Evolutionary conservation across 306 rosid genomes (phyloP).

Genomic region (Amphicarpaea edgeworthii): DNA sequence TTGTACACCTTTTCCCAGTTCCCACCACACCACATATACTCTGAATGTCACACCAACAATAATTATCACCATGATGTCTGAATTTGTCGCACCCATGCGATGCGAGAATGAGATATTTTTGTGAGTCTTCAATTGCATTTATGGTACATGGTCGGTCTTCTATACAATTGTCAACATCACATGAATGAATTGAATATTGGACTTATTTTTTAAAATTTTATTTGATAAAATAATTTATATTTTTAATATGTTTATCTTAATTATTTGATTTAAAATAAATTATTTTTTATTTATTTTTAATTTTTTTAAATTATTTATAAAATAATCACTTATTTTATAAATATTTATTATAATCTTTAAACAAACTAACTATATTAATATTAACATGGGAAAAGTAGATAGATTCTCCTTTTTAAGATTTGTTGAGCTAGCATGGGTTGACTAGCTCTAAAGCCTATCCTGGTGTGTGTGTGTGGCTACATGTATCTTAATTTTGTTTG

Average conservation of each 20-base stretch:
- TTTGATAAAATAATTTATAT: too few species aligned
- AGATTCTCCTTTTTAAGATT: constrained; percentile 7
- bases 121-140: constrained; percentile 8
- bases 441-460: not conserved
- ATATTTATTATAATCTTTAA: too few species aligned
- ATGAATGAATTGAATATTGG: too few species aligned
- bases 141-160: not conserved
- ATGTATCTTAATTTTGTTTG: not conserved
- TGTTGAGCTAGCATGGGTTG: not conserved
- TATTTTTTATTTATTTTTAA: too few species aligned
- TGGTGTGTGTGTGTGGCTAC: constrained; percentile 19
- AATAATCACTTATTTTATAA: too few species aligned
- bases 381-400: not conserved
- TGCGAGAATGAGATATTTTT: too few species aligned
- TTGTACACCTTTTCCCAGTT: constrained; percentile 37
- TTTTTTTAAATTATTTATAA: too few species aligned
- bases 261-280: too few species aligned
- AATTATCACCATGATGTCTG: not conserved
- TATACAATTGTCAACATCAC: not conserved
- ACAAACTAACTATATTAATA: too few species aligned
- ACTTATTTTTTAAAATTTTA: too few species aligned
- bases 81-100: constrained; percentile 33
- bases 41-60: not conserved
- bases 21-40: not conserved
- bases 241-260: too few species aligned